Conservation (phyloP, 2,329 filamentous ascomycete species). For the Sarocladium kiliense region DNA sequence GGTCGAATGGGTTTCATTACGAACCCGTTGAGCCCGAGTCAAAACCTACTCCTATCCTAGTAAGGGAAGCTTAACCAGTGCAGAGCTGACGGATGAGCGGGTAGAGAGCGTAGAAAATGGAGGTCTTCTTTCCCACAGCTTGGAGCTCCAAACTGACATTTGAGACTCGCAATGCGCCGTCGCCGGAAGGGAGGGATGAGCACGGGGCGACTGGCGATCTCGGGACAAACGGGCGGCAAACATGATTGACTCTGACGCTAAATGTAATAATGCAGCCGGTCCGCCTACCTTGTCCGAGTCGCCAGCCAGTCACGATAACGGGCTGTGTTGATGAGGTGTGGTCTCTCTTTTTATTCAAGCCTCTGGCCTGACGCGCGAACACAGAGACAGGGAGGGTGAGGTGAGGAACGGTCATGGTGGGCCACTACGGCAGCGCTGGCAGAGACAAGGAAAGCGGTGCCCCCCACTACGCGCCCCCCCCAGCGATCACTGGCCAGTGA, state of each 20-base stretch:
- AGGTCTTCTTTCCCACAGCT: too few species aligned
- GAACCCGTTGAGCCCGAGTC: background rate
- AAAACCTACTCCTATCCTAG: background rate
- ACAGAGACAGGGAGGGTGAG: background rate
- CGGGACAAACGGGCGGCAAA: background rate
- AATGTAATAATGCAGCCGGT: too few species aligned
- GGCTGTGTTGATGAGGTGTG: background rate
- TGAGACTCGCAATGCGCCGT: background rate
- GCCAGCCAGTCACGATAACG: background rate
- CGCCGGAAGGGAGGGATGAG: background rate
- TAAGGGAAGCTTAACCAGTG: background rate
- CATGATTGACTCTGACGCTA: background rate
- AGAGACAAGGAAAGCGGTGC: conserved; percentile 6
- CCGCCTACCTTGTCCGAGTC: too few species aligned
- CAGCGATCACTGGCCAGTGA: conserved; percentile 8
- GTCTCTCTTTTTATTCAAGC: background rate
- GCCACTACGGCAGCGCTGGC: background rate
- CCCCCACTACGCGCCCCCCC: background rate
- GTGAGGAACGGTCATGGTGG: background rate
- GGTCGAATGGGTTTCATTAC: background rate
- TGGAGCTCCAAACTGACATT: background rate
- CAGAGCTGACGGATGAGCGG: background rate
- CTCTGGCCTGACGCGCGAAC: background rate
- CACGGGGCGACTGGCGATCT: background rate
- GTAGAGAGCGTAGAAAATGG: background rate